Conservation (phyloP, 1,284 basidiomycete species). For the Leccinum griseonigrum region DNA sequence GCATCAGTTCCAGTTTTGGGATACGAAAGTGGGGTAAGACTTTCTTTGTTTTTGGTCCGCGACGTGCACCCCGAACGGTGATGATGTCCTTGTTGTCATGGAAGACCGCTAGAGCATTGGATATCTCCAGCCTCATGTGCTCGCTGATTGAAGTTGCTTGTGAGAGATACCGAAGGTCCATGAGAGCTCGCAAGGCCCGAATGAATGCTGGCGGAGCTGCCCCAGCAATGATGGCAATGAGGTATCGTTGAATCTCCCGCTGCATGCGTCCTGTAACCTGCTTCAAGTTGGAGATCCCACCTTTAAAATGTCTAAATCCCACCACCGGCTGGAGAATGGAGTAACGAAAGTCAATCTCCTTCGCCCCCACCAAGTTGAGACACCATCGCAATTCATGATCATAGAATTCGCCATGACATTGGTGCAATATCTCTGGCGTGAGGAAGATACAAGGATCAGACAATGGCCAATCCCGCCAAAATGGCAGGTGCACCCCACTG, state of each 20-base stretch:
- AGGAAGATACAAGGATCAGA: neutral
- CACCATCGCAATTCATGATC: neutral
- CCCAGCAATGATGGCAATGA: neutral
- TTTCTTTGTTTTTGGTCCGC: neutral
- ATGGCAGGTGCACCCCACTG: neutral
- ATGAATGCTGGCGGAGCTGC: neutral
- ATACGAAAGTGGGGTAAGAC: neutral
- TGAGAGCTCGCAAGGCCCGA: constrained; percentile 16
- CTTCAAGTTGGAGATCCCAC: neutral
- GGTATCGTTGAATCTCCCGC: neutral
- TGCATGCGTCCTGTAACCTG: neutral
- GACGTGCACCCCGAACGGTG: neutral
- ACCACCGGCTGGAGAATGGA: neutral
- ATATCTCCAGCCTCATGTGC: neutral
- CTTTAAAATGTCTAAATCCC: neutral
- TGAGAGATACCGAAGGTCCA: constrained; percentile 16
- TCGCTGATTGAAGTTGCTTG: constrained; percentile 3
- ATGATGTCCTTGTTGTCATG: neutral
- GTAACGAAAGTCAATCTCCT: neutral
- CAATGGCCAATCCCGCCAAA: neutral
- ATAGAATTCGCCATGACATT: neutral
- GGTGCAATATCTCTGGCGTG: neutral
- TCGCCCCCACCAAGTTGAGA: neutral
- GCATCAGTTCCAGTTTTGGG: neutral
- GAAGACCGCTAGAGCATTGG: neutral